These are phyloP conservation scores for Friedmanniomyces endolithicus DNA, from an alignment of 495 filamentous ascomycete species.

Conservation along the genomic window DNA sequence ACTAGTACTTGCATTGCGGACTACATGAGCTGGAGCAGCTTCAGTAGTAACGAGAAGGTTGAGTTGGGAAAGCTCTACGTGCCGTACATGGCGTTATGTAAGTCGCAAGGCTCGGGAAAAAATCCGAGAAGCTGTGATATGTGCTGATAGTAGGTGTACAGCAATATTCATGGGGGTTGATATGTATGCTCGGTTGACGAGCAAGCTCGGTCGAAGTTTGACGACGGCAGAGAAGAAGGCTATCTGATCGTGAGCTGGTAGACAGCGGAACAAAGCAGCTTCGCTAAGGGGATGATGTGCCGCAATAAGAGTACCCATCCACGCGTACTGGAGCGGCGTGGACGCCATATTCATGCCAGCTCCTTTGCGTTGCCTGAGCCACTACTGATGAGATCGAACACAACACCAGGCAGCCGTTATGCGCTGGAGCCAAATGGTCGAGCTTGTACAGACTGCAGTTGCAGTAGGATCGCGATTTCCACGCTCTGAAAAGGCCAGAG, in stretches of 20 bases:
- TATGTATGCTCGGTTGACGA: conserved; percentile 37
- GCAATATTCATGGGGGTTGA: conserved; percentile 46
- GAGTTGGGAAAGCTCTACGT: conserved; percentile 53
- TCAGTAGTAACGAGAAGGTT: conserved; percentile 35
- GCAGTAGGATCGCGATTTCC: too few species aligned
- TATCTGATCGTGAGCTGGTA: neutral
- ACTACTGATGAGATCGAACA: too few species aligned
- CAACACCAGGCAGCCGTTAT: too few species aligned
- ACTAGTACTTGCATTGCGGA: conserved; percentile 57
- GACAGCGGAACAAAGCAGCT: neutral
- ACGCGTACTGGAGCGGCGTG: too few species aligned
- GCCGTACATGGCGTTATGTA: conserved; percentile 62
- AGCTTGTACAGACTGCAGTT: too few species aligned
- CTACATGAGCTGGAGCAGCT: conserved; percentile 32
- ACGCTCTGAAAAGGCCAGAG: too few species aligned
- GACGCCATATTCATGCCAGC: too few species aligned
- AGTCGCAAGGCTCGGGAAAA: conserved; percentile 27
- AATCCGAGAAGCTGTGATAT: neutral
- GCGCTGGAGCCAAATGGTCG: too few species aligned
- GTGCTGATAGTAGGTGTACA: conserved; percentile 19
- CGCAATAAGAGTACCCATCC: too few species aligned
- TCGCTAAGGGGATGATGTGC: too few species aligned
- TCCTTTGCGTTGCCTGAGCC: too few species aligned
- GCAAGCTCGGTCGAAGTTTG: neutral
- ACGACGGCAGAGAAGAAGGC: conserved; percentile 4